Percentiles rank a stretch among this genome's conserved stretches.
Conservation (phyloP, 2,329 filamentous ascomycete species). For the Arthrobotrys pseudoclavata region DNA sequence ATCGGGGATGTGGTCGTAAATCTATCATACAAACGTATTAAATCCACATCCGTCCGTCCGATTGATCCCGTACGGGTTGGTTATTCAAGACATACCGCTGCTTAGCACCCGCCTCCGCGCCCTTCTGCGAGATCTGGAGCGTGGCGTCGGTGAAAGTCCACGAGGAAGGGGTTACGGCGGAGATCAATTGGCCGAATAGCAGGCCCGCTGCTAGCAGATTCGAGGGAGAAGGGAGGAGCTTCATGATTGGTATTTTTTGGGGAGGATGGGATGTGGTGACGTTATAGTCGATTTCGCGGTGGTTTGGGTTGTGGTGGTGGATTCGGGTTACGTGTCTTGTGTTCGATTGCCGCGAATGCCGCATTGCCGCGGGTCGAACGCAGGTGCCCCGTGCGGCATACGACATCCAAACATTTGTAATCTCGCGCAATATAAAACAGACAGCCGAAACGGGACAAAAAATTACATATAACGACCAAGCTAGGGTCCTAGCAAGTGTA, state of each 20-base stretch:
- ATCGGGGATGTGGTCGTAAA: slow-evolving; percentile 74
- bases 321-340: slow-evolving; percentile 56
- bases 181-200: slow-evolving; percentile 49
- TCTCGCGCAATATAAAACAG: no score
- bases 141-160: slow-evolving; percentile 54
- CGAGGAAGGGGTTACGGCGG: slow-evolving; percentile 16
- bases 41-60: background rate
- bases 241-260: slow-evolving; percentile 34
- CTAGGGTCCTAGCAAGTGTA: no score
- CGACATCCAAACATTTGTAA: background rate
- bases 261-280: slow-evolving; percentile 31
- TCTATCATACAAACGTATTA: slow-evolving; percentile 66
- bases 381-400: no score
- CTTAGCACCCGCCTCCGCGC: slow-evolving; percentile 43
- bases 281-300: no score
- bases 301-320: background rate
- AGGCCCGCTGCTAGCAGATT: slow-evolving; percentile 55
- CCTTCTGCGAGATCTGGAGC: slow-evolving; percentile 53
- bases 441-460: no score
- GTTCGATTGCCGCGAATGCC: background rate
- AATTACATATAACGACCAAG: no score
- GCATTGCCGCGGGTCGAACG: slow-evolving; percentile 5
- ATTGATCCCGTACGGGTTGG: no score
- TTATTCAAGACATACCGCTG: slow-evolving; percentile 37
- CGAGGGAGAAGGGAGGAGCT: slow-evolving; percentile 31